Evolutionary conservation across 768 basidiomycete species (phyloP).

Genomic region (Galerina marginata): DNA sequence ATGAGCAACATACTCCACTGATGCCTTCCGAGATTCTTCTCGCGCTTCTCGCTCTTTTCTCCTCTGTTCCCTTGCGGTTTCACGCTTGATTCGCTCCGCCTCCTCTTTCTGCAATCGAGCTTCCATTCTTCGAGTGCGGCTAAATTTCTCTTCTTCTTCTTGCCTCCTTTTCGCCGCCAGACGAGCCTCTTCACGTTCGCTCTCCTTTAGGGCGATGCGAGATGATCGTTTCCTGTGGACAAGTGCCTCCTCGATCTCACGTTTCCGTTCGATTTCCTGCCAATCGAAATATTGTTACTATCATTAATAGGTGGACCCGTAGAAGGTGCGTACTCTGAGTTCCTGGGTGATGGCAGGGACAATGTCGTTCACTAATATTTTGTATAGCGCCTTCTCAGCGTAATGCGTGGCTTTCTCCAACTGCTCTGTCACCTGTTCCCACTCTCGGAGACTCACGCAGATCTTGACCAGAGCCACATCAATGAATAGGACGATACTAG

Average conservation of each 20-base stretch:
- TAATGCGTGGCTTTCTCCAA: slow-evolving; percentile 82
- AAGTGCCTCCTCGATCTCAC: slow-evolving; percentile 73
- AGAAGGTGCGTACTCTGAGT: slow-evolving; percentile 56
- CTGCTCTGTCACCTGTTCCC: slow-evolving; percentile 78
- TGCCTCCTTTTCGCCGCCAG: slow-evolving; percentile 60
- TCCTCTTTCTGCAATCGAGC: slow-evolving; percentile 63
- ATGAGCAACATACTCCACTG: not conserved
- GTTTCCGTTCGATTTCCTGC: slow-evolving; percentile 68
- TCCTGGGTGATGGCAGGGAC: slow-evolving; percentile 74
- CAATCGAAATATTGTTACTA: not conserved
- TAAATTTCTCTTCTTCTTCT: slow-evolving; percentile 72
- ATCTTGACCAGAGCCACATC: slow-evolving; percentile 51
- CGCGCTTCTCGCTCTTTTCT: slow-evolving; percentile 54
- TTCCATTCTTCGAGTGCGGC: slow-evolving; percentile 64
- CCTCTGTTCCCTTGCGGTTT: slow-evolving; percentile 63
- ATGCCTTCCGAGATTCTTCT: slow-evolving; percentile 35
- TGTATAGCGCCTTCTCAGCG: slow-evolving; percentile 80
- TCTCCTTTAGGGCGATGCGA: slow-evolving; percentile 82
- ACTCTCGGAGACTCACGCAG: slow-evolving; percentile 82
- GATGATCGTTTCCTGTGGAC: slow-evolving; percentile 90
- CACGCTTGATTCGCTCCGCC: slow-evolving; percentile 55
- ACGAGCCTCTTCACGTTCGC: slow-evolving; percentile 75
- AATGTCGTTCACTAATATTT: slow-evolving; percentile 64
- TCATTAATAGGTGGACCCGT: not conserved
- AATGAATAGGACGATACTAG: not conserved